phyloP scores from a whole-genome alignment of 768 basidiomycete species.

The Chalciporus piperatus region DNA sequence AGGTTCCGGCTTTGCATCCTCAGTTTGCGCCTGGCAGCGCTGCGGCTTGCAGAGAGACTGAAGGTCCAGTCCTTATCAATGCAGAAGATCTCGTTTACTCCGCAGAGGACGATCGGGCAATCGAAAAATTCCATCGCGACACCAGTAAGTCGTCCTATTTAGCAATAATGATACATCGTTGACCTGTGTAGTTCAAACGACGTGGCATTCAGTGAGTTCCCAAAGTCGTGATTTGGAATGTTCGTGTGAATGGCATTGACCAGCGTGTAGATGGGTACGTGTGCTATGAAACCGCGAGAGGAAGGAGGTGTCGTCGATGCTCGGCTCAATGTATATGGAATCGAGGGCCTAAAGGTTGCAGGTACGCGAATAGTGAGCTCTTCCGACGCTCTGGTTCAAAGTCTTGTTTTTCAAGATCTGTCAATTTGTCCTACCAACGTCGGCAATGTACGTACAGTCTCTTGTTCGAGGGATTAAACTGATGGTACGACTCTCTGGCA shows the following conservation, averaged over 20 bases:
- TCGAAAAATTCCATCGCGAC: conserved; percentile 26
- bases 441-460: conserved; percentile 15
- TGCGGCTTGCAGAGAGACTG: conserved; percentile 23
- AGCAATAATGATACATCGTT: neutral
- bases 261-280: conserved; percentile 52
- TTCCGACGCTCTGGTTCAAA: neutral
- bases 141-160: conserved; percentile 1
- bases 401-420: conserved; percentile 27
- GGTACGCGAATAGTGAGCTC: conserved; percentile 32
- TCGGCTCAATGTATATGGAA: conserved; percentile 60
- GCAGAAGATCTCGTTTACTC: conserved; percentile 34
- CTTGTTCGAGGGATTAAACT: too few relatives aligned
- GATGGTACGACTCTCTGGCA: neutral
- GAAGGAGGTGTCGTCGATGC: conserved; percentile 62
- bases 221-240: neutral
- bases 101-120: conserved; percentile 32
- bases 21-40: conserved; percentile 27
- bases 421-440: conserved; percentile 34
- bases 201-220: conserved; percentile 17
- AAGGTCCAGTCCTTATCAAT: conserved; percentile 20
- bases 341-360: conserved; percentile 57
- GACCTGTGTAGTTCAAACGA: conserved; percentile 3
- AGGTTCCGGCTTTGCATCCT: conserved; percentile 21
- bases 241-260: neutral
- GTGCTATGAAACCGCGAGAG: conserved; percentile 63